Conservation (phyloP, 108 stramenopile genomes). For the Nitzschia palea region DNA sequence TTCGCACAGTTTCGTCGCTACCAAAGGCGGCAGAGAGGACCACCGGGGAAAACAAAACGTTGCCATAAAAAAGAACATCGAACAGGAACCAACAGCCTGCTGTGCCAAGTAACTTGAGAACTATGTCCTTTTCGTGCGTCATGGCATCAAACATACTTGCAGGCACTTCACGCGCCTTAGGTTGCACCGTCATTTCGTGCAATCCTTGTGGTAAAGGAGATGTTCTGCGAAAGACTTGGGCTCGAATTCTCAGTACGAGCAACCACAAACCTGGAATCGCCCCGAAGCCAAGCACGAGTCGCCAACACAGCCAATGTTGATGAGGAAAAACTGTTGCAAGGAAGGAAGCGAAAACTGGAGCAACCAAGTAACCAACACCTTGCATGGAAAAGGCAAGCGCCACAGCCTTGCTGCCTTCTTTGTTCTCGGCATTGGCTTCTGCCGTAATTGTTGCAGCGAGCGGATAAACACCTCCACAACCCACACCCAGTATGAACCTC, state of each 20-base stretch:
- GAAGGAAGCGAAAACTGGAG: conserved; percentile 40
- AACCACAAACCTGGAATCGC: conserved; percentile 48
- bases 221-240: background rate
- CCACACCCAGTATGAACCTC: conserved; percentile 65
- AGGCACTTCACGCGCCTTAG: conserved; percentile 8
- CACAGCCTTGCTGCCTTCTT: conserved; percentile 22
- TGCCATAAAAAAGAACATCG: conserved; percentile 65
- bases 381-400: conserved; percentile 68
- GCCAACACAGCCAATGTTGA: conserved; percentile 34
- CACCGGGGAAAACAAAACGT: conserved; percentile 60
- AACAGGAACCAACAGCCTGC: conserved; percentile 75
- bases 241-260: background rate
- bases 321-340: conserved; percentile 27
- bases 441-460: conserved; percentile 63
- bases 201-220: background rate
- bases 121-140: conserved; percentile 34
- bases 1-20: conserved; percentile 27
- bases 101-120: conserved; percentile 53
- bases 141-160: conserved; percentile 47
- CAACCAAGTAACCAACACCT: conserved; percentile 56
- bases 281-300: conserved; percentile 39
- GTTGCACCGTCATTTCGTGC: background rate
- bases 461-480: conserved; percentile 73
- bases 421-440: conserved; percentile 19
- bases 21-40: conserved; percentile 63